Evolutionary conservation across 2,329 filamentous ascomycete species (phyloP).

Genomic region (Beauveria sp.): DNA sequence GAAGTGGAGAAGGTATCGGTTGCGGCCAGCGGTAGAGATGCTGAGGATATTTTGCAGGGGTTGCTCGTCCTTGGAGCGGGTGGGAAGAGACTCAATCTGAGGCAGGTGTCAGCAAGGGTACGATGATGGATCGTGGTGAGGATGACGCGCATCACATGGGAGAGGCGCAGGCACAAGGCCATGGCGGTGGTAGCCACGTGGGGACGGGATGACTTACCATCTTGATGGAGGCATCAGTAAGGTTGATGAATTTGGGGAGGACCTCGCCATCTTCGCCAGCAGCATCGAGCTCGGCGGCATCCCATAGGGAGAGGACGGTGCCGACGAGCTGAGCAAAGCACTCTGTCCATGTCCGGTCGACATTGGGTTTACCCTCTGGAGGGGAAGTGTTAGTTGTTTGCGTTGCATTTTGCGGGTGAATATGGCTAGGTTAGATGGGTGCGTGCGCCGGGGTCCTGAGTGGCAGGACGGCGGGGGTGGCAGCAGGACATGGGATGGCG

Average conservation of each 20-base stretch:
- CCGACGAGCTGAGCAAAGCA: slow-evolving; percentile 96
- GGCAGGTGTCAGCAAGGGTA: not conserved
- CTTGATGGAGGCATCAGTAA: slow-evolving; percentile 95
- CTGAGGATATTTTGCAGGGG: slow-evolving; percentile 91
- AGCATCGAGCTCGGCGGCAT: slow-evolving; percentile 82
- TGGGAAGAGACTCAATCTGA: slow-evolving; percentile 83
- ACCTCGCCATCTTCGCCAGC: slow-evolving; percentile 81
- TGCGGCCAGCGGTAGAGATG: slow-evolving; percentile 89
- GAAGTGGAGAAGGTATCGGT: slow-evolving; percentile 92
- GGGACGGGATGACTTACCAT: slow-evolving; percentile 57
- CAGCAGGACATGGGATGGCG: not conserved
- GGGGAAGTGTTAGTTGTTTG: slow-evolving; percentile 17
- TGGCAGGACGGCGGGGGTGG: not conserved
- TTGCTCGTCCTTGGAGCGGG: slow-evolving; percentile 66
- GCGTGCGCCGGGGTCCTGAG: not conserved
- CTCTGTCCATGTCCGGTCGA: slow-evolving; percentile 87
- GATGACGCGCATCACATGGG: not conserved
- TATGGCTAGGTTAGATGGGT: not conserved
- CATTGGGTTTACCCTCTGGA: slow-evolving; percentile 75
- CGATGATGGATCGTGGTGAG: not conserved
- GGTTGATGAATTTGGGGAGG: slow-evolving; percentile 86
- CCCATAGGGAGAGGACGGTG: slow-evolving; percentile 91
- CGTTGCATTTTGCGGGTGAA: not conserved
- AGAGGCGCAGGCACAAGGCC: not conserved
- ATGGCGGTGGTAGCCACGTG: not conserved